These are phyloP conservation scores for Gigaspora rosea DNA, from an alignment of 192 early-diverging fungal genomes.

Conservation along the genomic window DNA sequence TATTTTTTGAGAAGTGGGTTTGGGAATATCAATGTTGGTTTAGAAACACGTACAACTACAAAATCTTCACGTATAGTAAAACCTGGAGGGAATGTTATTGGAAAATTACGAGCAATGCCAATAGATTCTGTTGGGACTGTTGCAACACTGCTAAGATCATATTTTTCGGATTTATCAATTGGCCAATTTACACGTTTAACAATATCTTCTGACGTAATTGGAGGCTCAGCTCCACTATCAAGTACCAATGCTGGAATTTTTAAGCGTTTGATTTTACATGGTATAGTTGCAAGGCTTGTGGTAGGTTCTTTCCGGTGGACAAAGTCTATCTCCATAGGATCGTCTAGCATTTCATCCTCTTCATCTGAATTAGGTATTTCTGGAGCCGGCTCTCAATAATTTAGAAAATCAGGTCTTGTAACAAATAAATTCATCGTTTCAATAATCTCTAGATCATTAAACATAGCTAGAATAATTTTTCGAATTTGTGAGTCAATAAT, in stretches of 20 bases:
- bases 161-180: constrained; percentile 1
- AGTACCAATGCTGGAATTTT: constrained; percentile 2
- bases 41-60: neutral
- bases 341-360: too few relatives aligned
- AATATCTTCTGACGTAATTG: constrained; percentile 14
- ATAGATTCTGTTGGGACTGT: constrained; percentile 6
- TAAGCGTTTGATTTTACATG: neutral
- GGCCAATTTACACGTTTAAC: neutral
- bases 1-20: constrained; percentile 24
- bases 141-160: constrained; percentile 2
- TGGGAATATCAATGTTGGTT: constrained; percentile 13
- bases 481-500: too few relatives aligned
- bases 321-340: too few relatives aligned
- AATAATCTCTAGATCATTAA: too few relatives aligned
- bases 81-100: neutral
- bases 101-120: neutral
- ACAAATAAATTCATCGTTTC: too few relatives aligned
- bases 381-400: too few relatives aligned
- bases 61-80: neutral
- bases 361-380: too few relatives aligned
- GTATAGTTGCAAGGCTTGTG: too few relatives aligned
- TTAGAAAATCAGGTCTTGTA: too few relatives aligned
- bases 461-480: too few relatives aligned
- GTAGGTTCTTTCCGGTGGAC: too few relatives aligned
- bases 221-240: neutral